These are phyloP conservation scores for Isochrysis galbana DNA, from an alignment of 78 protist species.

Conservation along the genomic window DNA sequence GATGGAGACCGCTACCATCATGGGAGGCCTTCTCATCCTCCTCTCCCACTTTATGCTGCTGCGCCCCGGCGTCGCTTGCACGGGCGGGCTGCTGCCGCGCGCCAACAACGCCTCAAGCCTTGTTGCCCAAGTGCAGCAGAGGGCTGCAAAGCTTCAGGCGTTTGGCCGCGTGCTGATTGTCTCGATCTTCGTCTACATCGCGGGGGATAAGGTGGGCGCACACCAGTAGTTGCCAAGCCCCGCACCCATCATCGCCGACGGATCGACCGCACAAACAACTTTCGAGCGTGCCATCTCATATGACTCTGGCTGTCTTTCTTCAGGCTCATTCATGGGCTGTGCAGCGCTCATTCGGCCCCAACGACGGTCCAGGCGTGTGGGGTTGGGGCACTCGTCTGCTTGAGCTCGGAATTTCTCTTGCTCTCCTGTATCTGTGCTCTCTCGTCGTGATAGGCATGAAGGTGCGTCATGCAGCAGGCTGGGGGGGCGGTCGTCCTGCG, in stretches of 20 bases:
- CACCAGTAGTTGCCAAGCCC: neutral
- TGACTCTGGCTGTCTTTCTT: too few species aligned
- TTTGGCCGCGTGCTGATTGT: neutral
- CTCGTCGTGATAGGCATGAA: constrained; percentile 18
- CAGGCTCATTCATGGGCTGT: neutral
- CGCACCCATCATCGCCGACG: neutral
- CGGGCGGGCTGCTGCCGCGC: neutral
- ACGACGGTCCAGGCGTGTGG: neutral
- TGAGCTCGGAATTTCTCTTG: neutral
- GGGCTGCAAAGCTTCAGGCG: neutral
- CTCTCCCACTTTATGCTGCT: neutral
- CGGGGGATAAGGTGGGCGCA: neutral
- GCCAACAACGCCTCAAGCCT: too few species aligned
- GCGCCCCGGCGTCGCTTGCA: neutral
- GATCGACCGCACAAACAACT: too few species aligned
- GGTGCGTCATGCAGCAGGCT: neutral
- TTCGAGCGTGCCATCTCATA: too few species aligned
- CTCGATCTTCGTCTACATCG: neutral
- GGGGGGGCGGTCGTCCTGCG: too few species aligned
- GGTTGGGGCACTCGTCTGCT: neutral
- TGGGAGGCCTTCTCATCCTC: neutral
- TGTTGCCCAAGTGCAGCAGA: too few species aligned
- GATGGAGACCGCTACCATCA: neutral
- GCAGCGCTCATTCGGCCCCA: neutral
- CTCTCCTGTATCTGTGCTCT: neutral